phyloP scores from a whole-genome alignment of 371 early-diverging fungal genomes.

The Fennellomyces sp. region DNA sequence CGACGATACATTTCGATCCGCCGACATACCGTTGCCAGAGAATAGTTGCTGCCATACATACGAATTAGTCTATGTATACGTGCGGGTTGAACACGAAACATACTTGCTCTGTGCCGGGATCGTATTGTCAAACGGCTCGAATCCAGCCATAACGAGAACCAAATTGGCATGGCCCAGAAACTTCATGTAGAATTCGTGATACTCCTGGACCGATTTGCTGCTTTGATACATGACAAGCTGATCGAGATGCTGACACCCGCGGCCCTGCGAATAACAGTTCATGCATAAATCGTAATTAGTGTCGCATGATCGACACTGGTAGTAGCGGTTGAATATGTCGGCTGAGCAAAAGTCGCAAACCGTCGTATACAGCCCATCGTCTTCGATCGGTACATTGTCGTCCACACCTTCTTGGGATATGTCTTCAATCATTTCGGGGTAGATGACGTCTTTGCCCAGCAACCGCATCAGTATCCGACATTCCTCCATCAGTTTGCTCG shows the following conservation, averaged over 20 bases:
- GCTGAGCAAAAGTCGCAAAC: slow-evolving; percentile 40
- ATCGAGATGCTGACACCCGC: slow-evolving; percentile 31
- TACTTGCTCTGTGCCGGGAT: background rate
- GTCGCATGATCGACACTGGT: slow-evolving; percentile 31
- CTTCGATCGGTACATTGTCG: background rate
- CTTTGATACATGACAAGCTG: slow-evolving; percentile 27
- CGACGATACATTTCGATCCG: slow-evolving; percentile 29
- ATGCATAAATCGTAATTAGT: slow-evolving; percentile 35
- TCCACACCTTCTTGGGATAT: slow-evolving; percentile 17
- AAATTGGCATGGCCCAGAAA: slow-evolving; percentile 18
- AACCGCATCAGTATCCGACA: slow-evolving; percentile 15
- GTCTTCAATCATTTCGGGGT: slow-evolving; percentile 24
- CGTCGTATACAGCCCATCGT: slow-evolving; percentile 13
- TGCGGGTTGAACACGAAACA: background rate
- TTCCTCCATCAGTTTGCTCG: slow-evolving; percentile 7
- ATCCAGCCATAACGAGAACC: background rate
- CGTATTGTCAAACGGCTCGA: background rate
- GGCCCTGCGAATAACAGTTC: slow-evolving; percentile 33
- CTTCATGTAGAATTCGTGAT: slow-evolving; percentile 9
- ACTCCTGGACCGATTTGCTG: background rate
- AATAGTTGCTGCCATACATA: slow-evolving; percentile 2
- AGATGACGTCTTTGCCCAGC: slow-evolving; percentile 16
- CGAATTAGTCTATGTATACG: background rate
- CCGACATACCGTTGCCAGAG: slow-evolving; percentile 26
- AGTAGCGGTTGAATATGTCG: slow-evolving; percentile 38